phyloP scores from a whole-genome alignment of 345 rosid genomes.

The Pistacia vera region DNA sequence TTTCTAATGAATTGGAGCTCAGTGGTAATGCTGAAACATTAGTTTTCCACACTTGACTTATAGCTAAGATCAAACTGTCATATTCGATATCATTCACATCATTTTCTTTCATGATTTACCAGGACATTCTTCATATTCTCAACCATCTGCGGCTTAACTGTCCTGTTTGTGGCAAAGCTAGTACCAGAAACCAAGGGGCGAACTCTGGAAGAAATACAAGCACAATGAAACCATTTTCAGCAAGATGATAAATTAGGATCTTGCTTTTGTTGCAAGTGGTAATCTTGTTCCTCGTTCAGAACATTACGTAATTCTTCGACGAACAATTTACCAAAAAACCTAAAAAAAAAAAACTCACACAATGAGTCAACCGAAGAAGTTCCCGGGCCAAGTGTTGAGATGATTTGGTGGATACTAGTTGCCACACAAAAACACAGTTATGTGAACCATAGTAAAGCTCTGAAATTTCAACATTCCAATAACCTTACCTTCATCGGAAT shows the following conservation, averaged over 20 bases:
- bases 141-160: slow-evolving; percentile 50
- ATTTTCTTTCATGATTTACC: neutral
- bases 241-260: neutral
- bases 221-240: slow-evolving; percentile 31
- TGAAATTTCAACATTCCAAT: no score
- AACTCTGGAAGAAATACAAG: slow-evolving; percentile 79
- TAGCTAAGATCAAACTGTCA: neutral
- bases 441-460: no score
- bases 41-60: neutral
- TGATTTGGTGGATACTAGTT: neutral
- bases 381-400: no score
- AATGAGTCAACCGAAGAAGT: no score
- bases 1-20: slow-evolving; percentile 59
- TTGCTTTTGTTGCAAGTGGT: neutral
- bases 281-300: neutral
- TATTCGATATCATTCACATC: neutral
- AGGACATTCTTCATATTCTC: slow-evolving; percentile 80
- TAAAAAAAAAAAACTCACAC: neutral
- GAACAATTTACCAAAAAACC: neutral
- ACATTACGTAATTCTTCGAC: neutral
- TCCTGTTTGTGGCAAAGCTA: slow-evolving; percentile 62
- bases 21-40: slow-evolving; percentile 28
- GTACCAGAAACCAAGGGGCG: slow-evolving; percentile 84
- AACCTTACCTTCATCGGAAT: no score
- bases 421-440: neutral